Base-by-base conservation (phyloP, 2,329 filamentous ascomycete genomes). In the Paracoccidioides lutzii region DNA sequence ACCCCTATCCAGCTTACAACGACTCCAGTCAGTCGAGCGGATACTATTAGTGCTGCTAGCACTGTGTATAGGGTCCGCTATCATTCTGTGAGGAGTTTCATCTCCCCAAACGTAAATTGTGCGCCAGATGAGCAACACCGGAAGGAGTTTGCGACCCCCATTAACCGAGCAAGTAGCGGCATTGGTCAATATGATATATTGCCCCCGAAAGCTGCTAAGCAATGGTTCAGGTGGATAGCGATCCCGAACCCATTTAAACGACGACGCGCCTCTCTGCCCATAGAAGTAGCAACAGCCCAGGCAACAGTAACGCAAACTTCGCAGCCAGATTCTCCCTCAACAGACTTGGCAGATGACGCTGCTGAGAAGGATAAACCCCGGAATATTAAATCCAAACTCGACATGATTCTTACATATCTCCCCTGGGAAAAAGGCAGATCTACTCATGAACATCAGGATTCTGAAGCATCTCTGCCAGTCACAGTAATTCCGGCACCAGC, bases 51-150 rank as follows among this genome's bases (percentile, higher is more conserved):
- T 66, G 80, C 80, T 7, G 78, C 77, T 32, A 84, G 81, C 59
- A 84, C 82, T 0, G 78, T 83, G 4, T 84, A 85, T 63, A 78
- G 80, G 53, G 77, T 85, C 35, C 78, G 78, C 35, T 82, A 84
- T 62, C 79, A 83, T 62, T 75, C 79, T 12, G 72, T 78, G 7
- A 69, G 71, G 14, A 76, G 75, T 52, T 72, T 73, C 56, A 77
- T 74, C 42, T 76, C 68, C 52, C 69, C 71, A 2, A 67, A 68
- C n/a, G 60, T 71, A 59, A 63, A 68, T 35, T 65, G 66, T 65
- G 63, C 66, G 32, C 65, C 65, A 55, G 67, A 68, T 42, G 65
- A 64, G 4, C 67, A 69, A 38, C 35, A 59, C 10, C 60, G 61
- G 55, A 55, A 57, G 6, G 70, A 70, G 55, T 5, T 54, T 45